Conservation (phyloP, 129 eudicot species). For the Centrapalus pauciflorus region DNA sequence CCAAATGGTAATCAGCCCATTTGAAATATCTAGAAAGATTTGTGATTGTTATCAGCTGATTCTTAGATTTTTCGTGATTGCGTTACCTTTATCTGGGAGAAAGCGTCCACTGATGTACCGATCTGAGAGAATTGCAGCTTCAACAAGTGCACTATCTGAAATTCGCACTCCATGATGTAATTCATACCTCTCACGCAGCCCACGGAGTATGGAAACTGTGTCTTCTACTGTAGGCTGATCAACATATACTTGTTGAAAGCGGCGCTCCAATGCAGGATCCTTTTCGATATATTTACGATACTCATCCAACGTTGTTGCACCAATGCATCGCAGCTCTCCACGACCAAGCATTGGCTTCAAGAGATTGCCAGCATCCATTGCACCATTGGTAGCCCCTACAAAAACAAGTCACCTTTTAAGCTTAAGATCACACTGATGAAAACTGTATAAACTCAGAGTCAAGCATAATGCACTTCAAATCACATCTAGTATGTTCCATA, state of each 20-base stretch:
- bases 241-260: conserved; percentile 98
- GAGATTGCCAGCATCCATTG: conserved; percentile 99
- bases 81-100: conserved; percentile 89
- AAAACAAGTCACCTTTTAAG: background rate
- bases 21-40: background rate
- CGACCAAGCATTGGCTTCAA: conserved; percentile 99
- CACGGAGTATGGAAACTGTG: conserved; percentile 91
- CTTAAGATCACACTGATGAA: background rate
- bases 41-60: background rate
- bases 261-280: conserved; percentile 97
- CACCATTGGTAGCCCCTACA: conserved; percentile 96
- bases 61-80: background rate
- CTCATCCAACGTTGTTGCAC: conserved; percentile 97
- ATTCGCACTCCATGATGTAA: conserved; percentile 95
- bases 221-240: conserved; percentile 96
- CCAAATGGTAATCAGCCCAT: background rate
- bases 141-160: conserved; percentile 92
- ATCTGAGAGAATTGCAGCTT: conserved; percentile 92
- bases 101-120: conserved; percentile 97
- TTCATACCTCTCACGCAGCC: conserved; percentile 90
- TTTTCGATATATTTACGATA: conserved; percentile 95
- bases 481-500: background rate
- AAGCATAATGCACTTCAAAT: background rate
- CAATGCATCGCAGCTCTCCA: conserved; percentile 93
- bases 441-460: background rate